Percentiles rank a stretch among this genome's conserved stretches.
Evolutionary conservation across 345 rosid genomes (phyloP).

Genomic region (Salix caprea): DNA sequence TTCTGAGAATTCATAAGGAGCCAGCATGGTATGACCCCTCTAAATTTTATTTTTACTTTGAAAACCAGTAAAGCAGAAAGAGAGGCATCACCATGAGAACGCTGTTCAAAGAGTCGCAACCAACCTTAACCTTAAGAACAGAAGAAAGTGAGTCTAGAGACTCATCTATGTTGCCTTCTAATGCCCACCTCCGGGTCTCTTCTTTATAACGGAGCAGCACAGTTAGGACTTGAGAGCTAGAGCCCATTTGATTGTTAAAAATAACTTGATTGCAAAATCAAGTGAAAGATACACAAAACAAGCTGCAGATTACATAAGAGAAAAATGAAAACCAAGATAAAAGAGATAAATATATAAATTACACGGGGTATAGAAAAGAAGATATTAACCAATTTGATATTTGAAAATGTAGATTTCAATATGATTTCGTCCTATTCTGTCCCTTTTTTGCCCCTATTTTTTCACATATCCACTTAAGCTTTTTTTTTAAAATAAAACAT

Average conservation of each 20-base stretch:
- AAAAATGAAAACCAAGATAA: too few relatives aligned
- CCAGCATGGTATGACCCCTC: conserved; percentile 15
- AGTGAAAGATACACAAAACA: too few relatives aligned
- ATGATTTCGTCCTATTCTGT: too few relatives aligned
- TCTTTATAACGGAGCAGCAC: background rate
- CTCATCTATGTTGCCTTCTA: background rate
- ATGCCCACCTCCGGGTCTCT: background rate
- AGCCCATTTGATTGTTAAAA: conserved; percentile 17
- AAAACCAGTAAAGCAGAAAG: conserved; percentile 18
- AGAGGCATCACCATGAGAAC: conserved; percentile 17
- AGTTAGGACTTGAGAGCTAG: conserved; percentile 75
- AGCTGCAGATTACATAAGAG: too few relatives aligned
- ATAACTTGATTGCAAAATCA: too few relatives aligned
- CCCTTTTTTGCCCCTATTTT: too few relatives aligned
- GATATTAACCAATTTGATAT: too few relatives aligned
- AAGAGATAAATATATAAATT: too few relatives aligned
- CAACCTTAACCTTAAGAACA: conserved; percentile 13
- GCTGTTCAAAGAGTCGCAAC: background rate
- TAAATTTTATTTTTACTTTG: conserved; percentile 31
- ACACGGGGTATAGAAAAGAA: too few relatives aligned
- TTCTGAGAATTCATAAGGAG: conserved; percentile 1
- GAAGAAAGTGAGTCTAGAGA: conserved; percentile 5
- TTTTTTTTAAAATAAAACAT: too few relatives aligned
- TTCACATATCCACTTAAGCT: too few relatives aligned
- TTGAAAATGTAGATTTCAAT: too few relatives aligned